A percentile compares a stretch with the other conserved stretches of the same genome.
Conservation (phyloP, 345 rosid genomes). For the Salix purpurea region DNA sequence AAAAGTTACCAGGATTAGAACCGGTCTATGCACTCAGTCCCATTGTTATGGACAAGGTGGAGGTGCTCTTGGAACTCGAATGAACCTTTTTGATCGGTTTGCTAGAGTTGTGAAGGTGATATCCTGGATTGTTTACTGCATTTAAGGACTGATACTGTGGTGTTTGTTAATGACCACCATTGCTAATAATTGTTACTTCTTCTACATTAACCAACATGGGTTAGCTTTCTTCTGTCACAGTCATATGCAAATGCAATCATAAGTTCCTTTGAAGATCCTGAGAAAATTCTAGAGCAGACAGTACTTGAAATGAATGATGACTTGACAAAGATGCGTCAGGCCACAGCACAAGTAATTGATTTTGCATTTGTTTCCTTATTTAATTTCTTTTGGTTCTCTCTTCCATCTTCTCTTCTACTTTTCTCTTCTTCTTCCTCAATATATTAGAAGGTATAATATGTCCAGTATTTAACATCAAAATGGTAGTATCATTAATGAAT, state of each 20-base stretch:
- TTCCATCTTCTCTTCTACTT: neutral
- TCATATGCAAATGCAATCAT: conserved; percentile 72
- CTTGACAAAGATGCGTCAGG: conserved; percentile 79
- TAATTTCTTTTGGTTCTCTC: too few relatives aligned
- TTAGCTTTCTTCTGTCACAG: conserved; percentile 34
- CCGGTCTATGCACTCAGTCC: conserved; percentile 11
- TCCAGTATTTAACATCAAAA: neutral
- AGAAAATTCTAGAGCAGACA: conserved; percentile 72
- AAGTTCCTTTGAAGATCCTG: conserved; percentile 74
- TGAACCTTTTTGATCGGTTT: conserved; percentile 71
- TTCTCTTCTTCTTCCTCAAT: neutral
- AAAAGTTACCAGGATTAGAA: conserved; percentile 10
- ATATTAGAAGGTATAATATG: neutral
- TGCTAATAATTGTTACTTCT: conserved; percentile 3
- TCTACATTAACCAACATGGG: neutral
- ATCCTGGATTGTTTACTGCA: conserved; percentile 5
- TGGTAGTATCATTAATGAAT: neutral
- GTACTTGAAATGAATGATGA: conserved; percentile 83
- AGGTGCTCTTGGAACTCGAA: conserved; percentile 51
- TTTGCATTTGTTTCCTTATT: conserved; percentile 1
- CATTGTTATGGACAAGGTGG: conserved; percentile 39
- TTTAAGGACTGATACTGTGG: neutral
- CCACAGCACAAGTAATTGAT: conserved; percentile 67
- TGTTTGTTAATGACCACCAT: neutral
- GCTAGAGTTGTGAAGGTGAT: conserved; percentile 68